Conservation (phyloP, 2,329 filamentous ascomycete species). For the Arthrobotrys sinensis region DNA sequence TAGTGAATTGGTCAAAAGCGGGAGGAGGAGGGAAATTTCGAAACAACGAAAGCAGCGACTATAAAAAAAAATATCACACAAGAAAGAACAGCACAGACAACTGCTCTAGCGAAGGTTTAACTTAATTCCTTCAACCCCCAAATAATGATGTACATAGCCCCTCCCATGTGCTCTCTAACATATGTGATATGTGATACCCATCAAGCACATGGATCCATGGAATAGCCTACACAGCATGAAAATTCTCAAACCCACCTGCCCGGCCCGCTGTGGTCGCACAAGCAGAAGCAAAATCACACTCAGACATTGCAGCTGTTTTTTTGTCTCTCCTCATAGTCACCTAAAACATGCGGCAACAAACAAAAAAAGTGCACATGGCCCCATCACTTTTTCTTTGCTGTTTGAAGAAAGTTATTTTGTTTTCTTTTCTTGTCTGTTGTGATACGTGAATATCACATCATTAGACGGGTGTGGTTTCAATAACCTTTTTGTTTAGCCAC, state of each 20-base stretch:
- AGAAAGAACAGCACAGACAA: not conserved
- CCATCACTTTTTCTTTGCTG: conserved; percentile 10
- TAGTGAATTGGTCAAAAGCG: too few relatives aligned
- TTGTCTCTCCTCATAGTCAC: conserved; percentile 20
- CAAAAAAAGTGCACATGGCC: conserved; percentile 19
- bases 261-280: conserved; percentile 9
- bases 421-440: conserved; percentile 20
- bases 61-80: not conserved
- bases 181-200: conserved; percentile 20
- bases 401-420: not conserved
- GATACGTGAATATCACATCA: conserved; percentile 41
- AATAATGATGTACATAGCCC: not conserved
- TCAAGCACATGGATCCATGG: conserved; percentile 21
- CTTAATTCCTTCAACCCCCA: conserved; percentile 3
- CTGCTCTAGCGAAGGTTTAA: not conserved
- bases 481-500: conserved; percentile 18
- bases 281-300: conserved; percentile 24
- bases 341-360: conserved; percentile 33
- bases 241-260: not conserved
- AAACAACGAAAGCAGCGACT: not conserved
- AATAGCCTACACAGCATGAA: conserved; percentile 11
- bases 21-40: not conserved
- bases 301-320: not conserved
- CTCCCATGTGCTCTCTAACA: conserved; percentile 5
- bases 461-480: conserved; percentile 5